Conservation (phyloP, 1,139 yeast species). For the Sugiyamaella paludigena region DNA sequence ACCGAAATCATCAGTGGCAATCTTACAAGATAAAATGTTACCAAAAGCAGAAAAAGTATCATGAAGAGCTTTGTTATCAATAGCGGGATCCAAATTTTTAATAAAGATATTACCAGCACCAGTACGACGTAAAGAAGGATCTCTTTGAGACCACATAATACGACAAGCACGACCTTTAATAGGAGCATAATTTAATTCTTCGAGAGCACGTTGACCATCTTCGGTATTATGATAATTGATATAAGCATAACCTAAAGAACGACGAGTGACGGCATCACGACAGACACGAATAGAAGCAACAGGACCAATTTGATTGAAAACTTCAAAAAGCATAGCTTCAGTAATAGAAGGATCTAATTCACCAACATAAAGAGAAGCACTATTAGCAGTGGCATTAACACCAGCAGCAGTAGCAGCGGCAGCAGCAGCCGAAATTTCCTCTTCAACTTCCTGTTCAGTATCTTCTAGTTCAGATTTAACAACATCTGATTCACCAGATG, state of each 20-base stretch:
- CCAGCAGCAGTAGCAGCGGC: conserved; percentile 36
- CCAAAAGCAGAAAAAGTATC: conserved; percentile 98
- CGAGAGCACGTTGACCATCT: conserved; percentile 94
- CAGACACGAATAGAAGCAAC: conserved; percentile 97
- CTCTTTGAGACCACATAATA: conserved; percentile 99
- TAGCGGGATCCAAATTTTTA: conserved; percentile 97
- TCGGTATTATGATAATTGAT: conserved; percentile 89
- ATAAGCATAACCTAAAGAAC: conserved; percentile 97
- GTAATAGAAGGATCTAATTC: conserved; percentile 91
- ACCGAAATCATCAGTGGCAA: conserved; percentile 92
- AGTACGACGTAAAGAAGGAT: conserved; percentile 91
- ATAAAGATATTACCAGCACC: conserved; percentile 97
- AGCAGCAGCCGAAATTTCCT: conserved; percentile 33
- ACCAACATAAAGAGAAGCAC: conserved; percentile 95
- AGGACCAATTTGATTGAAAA: conserved; percentile 93
- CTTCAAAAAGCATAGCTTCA: conserved; percentile 92
- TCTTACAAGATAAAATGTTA: conserved; percentile 92
- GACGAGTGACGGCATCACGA: conserved; percentile 97
- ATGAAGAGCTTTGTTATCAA: conserved; percentile 97
- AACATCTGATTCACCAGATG: conserved; percentile 18
- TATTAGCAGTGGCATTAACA: conserved; percentile 46
- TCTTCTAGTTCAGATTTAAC: conserved; percentile 13
- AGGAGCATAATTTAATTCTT: conserved; percentile 89
- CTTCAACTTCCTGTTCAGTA: conserved; percentile 13
- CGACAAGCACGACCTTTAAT: conserved; percentile 98